Evolutionary conservation across 2,329 filamentous ascomycete species (phyloP), one percentile per base, ranked within the genome.

Genomic region (Alternaria arborescens): DNA sequence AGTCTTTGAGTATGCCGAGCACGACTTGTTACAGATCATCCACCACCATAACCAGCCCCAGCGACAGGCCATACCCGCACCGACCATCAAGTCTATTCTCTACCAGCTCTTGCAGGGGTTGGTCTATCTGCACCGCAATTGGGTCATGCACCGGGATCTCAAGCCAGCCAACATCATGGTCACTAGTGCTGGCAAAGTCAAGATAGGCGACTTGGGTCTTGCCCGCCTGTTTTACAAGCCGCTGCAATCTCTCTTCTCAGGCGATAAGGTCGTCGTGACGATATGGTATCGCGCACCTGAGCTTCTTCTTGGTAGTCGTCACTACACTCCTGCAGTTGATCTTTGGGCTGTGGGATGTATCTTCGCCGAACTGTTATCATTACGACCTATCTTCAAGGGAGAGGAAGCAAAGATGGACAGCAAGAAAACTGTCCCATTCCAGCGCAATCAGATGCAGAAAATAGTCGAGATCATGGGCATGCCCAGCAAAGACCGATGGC

Each of bases 111-210:
- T 99, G 64, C 97, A 97, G 74, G 95, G 95, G 16, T 89, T 97
- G 61, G 90, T 97, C 68, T 99, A 99, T 75, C 86, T 99, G 1
- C 95, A 99, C 78, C 90, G 89, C 63, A 97, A 97, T 78, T 99
- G 95, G 95, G 93, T 99, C 38, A 86, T 99, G 61, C 95, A 99
- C 78, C 92, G 95, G 46, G 95, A 99, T 79, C 84, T 99, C 52
- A 99, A 99, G 77, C 95, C 95, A 3, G 95, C 95, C 69, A 99
- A 99, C 78, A 99, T 99, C 81, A 97, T 99, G 89, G 94, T 99
- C 48, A 98, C 94, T 1, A 95, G 92, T 7, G 82, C 84, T 5
- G 95, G 95, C 11, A 91, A 93, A 66, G 93, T 99, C 69, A 95
- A 95, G 76, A 97, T 99, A 66, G 95, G 95, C 41, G 95, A 99